These are phyloP conservation scores for Pythium myriotylum DNA, from an alignment of 352 stramenopile species.

Conservation along the genomic window DNA sequence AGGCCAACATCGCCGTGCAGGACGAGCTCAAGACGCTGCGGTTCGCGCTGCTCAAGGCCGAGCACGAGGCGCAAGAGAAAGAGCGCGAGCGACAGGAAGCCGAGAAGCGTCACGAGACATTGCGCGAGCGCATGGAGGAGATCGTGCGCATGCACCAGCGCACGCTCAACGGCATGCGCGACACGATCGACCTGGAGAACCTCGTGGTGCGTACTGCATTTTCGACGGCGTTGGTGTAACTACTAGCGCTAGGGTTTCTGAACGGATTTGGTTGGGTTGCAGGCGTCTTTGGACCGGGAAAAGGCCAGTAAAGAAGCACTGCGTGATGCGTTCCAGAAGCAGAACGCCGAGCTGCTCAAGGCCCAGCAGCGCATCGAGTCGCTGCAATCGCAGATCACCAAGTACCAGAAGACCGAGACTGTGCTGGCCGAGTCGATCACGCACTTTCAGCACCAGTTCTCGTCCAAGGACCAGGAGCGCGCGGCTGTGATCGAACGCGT, in stretches of 20 bases:
- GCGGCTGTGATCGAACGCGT: conserved; percentile 42
- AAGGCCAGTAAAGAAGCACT: conserved; percentile 47
- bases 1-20: conserved; percentile 53
- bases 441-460: conserved; percentile 67
- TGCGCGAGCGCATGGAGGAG: conserved; percentile 42
- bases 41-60: conserved; percentile 49
- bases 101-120: conserved; percentile 28
- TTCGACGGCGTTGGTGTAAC: neutral
- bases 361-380: conserved; percentile 49
- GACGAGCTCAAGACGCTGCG: conserved; percentile 44
- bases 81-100: conserved; percentile 26
- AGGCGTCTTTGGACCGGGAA: conserved; percentile 56
- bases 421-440: conserved; percentile 67
- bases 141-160: conserved; percentile 57
- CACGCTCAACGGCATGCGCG: conserved; percentile 49
- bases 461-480: conserved; percentile 64
- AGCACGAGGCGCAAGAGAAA: conserved; percentile 26
- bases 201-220: conserved; percentile 33
- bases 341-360: conserved; percentile 44
- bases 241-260: neutral
- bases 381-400: conserved; percentile 46
- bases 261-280: neutral
- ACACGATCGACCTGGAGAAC: conserved; percentile 48
- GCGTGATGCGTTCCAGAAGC: conserved; percentile 36
- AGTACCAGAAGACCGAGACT: conserved; percentile 81